These are phyloP conservation scores for Hansenula lynferdii DNA, from an alignment of 1,139 yeast genomes.

Conservation along the genomic window DNA sequence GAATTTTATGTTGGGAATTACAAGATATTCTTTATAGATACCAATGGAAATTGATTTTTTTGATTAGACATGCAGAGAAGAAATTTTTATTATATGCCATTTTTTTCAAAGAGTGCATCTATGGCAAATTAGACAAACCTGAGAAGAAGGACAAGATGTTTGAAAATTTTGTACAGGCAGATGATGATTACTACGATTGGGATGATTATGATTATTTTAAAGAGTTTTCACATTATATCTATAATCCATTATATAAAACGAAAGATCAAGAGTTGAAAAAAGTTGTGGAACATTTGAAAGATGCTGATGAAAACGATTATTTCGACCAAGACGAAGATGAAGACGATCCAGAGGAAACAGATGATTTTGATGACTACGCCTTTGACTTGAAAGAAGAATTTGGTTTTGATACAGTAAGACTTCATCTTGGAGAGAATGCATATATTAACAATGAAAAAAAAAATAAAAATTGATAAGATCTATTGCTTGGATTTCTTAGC, in stretches of 20 bases:
- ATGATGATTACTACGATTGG: constrained; percentile 9
- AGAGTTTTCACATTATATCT: constrained; percentile 11
- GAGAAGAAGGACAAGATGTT: constrained; percentile 6
- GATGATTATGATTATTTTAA: constrained; percentile 17
- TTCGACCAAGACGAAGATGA: constrained; percentile 3
- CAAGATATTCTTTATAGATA: constrained; percentile 12
- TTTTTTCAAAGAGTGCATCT: constrained; percentile 9
- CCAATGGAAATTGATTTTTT: constrained; percentile 10
- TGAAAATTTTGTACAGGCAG: constrained; percentile 5
- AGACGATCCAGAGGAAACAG: constrained; percentile 1
- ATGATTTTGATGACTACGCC: constrained; percentile 4
- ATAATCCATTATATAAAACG: constrained; percentile 5
- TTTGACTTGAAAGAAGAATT: constrained; percentile 18
- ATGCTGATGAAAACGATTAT: constrained; percentile 1
- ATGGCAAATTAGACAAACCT: constrained; percentile 5
- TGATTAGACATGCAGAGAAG: constrained; percentile 5
- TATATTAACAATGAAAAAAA: background rate
- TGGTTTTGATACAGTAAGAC: constrained; percentile 16
- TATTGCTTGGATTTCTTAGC: constrained; percentile 16
- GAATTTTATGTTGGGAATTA: constrained; percentile 10
- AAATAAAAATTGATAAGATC: background rate
- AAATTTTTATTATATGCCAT: constrained; percentile 9
- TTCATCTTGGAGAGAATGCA: constrained; percentile 1
- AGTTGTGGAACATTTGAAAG: constrained; percentile 2
- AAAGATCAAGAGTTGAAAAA: constrained; percentile 5